Evolutionary conservation across 768 basidiomycete genomes (phyloP), one percentile per base, ranked within the genome.

Genomic region (Pisolithus orientalis): DNA sequence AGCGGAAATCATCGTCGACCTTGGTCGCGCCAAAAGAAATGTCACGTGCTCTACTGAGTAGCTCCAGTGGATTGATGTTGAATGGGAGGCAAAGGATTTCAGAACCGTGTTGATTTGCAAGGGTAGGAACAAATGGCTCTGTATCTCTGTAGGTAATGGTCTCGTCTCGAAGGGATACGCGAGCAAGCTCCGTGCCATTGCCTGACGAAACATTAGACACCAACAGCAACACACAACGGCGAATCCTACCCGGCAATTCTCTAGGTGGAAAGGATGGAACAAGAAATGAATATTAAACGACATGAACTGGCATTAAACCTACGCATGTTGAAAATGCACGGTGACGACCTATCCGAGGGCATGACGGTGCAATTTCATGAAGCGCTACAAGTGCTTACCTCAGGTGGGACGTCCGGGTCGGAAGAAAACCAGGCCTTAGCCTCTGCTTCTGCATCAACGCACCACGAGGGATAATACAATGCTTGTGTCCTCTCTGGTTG

Each of bases 391-490:
- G 28, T 54, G 57, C 52, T 49, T 24, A 71, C 49, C 49, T 71
- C 65, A 54, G 71, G 65, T 28, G 57, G 53, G 43, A 47, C 59
- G 44, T 62, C 56, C 21, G 62, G 44, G 44, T 60, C 53, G 39
- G 62, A 53, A 17, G 47, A 61, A 50, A 56, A 65, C 68, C 57
- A 67, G 24, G 53, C 52, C 5, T 68, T 68, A 9, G 66, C 74
- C 57, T 76, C 67, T 16, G 80, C 58, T 61, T 83, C 78, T 8
- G 73, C 79, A 56, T 80, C 79, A 29, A 85, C 65, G 29, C 81
- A 69, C 84, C 84, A 87, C 10, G 72, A 75, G 4, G 84, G 84
- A 48, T 83, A 78, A 60, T 85, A 87, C 3, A 82, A 65, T 6
- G 82, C 75, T 44, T 73, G 67, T 25, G 81, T 70, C 24, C 72